Percentiles rank a stretch among this genome's conserved stretches.
phyloP scores from a whole-genome alignment of 2,329 filamentous ascomycete species.

The Xylariales sp. region DNA sequence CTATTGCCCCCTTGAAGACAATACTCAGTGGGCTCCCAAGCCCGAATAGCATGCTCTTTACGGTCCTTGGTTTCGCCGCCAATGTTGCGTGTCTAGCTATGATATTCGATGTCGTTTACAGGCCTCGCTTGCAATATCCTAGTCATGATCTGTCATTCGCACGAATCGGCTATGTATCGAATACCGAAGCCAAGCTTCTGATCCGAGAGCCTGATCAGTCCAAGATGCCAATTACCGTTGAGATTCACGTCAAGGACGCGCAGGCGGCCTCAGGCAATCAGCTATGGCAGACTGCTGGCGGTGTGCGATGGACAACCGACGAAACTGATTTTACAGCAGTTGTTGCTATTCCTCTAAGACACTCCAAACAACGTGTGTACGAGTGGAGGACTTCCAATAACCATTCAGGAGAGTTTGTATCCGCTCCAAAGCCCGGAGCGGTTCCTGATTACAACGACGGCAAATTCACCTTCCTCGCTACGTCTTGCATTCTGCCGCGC shows the following conservation, averaged over 20 bases:
- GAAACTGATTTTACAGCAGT: slow-evolving; percentile 79
- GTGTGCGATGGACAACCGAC: slow-evolving; percentile 61
- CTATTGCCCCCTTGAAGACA: slow-evolving; percentile 55
- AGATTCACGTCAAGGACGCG: slow-evolving; percentile 54
- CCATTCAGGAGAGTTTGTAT: slow-evolving; percentile 75
- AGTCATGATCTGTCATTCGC: slow-evolving; percentile 78
- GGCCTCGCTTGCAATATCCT: slow-evolving; percentile 65
- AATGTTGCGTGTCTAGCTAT: slow-evolving; percentile 68
- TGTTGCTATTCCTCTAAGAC: slow-evolving; percentile 58
- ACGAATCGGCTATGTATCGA: slow-evolving; percentile 81
- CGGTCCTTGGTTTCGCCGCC: slow-evolving; percentile 63
- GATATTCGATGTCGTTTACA: slow-evolving; percentile 73
- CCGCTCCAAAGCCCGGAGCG: slow-evolving; percentile 67
- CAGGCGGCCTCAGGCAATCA: slow-evolving; percentile 49
- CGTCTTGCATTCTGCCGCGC: slow-evolving; percentile 86
- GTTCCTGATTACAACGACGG: slow-evolving; percentile 56
- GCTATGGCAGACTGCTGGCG: slow-evolving; percentile 64
- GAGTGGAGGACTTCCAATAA: slow-evolving; percentile 86
- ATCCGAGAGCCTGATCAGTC: slow-evolving; percentile 76
- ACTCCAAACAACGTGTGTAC: slow-evolving; percentile 70
- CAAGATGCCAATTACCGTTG: slow-evolving; percentile 71
- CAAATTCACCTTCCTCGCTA: slow-evolving; percentile 85
- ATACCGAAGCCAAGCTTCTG: slow-evolving; percentile 72
- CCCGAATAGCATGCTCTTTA: slow-evolving; percentile 61
- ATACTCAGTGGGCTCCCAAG: slow-evolving; percentile 75